Conservation (phyloP, 495 filamentous ascomycete genomes). For the Bacidia gigantensis region DNA sequence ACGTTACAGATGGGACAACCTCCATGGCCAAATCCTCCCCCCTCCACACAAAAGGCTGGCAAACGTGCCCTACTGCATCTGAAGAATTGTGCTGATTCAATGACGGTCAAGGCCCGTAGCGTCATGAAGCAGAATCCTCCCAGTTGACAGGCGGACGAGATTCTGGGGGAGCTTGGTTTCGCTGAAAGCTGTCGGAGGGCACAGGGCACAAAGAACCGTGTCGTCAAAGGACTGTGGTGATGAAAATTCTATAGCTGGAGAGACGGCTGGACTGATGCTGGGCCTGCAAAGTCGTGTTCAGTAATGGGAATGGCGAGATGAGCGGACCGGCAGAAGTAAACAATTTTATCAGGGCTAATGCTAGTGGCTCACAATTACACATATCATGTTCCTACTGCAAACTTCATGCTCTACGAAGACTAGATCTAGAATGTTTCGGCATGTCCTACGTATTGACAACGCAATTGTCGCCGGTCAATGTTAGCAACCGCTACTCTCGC, state of each 20-base stretch:
- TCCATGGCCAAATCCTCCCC: constrained; percentile 17
- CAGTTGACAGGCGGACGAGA: no score
- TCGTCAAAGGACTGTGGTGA: neutral
- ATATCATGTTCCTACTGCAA: no score
- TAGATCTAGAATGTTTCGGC: no score
- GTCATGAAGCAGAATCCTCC: neutral
- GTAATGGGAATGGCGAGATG: neutral
- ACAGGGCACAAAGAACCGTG: neutral
- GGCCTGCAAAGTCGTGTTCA: neutral
- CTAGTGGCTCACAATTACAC: no score
- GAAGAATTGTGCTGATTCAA: neutral
- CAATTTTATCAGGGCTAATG: neutral
- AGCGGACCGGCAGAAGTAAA: no score
- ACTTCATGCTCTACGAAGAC: no score
- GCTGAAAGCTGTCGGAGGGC: neutral
- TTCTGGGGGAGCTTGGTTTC: neutral
- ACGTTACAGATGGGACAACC: constrained; percentile 18
- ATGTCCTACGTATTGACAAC: neutral
- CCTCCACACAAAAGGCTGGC: constrained; percentile 4
- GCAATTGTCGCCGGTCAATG: neutral
- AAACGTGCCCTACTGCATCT: constrained; percentile 6
- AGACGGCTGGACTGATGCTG: no score
- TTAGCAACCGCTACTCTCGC: neutral
- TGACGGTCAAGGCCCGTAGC: neutral
- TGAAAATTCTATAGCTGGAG: no score